phyloP scores from a whole-genome alignment of 306 rosid genomes.

The Rosa chinensis region DNA sequence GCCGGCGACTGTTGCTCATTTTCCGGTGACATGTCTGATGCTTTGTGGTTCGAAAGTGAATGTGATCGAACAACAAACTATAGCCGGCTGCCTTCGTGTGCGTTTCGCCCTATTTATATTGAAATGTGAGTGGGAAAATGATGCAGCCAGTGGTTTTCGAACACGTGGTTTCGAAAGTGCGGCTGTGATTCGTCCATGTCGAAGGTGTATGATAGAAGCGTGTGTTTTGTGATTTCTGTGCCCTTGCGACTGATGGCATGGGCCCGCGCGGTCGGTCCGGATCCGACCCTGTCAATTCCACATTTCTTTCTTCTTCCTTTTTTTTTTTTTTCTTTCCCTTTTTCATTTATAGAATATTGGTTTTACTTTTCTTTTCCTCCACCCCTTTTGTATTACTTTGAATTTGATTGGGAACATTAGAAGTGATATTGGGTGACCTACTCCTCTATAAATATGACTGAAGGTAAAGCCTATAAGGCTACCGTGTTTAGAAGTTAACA shows the following conservation, averaged over 20 bases:
- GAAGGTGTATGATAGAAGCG: slow-evolving; percentile 22
- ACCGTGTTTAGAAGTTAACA: no score
- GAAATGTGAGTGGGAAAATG: not conserved
- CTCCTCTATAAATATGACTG: no score
- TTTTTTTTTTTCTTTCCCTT: not conserved
- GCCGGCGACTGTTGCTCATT: slow-evolving; percentile 20
- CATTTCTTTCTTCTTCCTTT: not conserved
- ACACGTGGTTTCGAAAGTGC: slow-evolving; percentile 25
- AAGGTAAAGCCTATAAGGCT: no score
- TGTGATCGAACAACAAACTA: not conserved
- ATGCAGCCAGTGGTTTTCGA: not conserved
- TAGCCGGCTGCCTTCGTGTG: not conserved
- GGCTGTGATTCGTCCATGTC: slow-evolving; percentile 39
- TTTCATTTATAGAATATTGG: not conserved
- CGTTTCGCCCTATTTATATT: slow-evolving; percentile 3
- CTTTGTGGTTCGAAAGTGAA: not conserved
- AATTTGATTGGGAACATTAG: no score
- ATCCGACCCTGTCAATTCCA: slow-evolving; percentile 4
- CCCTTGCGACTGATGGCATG: slow-evolving; percentile 4
- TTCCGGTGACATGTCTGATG: slow-evolving; percentile 37
- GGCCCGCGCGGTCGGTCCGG: slow-evolving; percentile 21
- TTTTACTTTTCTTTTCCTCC: no score
- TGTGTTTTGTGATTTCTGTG: slow-evolving; percentile 28
- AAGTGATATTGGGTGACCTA: no score
- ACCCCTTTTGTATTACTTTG: no score